These are phyloP conservation scores for Talaromyces sp. DNA, from an alignment of 2,329 filamentous ascomycete species.

Conservation along the genomic window DNA sequence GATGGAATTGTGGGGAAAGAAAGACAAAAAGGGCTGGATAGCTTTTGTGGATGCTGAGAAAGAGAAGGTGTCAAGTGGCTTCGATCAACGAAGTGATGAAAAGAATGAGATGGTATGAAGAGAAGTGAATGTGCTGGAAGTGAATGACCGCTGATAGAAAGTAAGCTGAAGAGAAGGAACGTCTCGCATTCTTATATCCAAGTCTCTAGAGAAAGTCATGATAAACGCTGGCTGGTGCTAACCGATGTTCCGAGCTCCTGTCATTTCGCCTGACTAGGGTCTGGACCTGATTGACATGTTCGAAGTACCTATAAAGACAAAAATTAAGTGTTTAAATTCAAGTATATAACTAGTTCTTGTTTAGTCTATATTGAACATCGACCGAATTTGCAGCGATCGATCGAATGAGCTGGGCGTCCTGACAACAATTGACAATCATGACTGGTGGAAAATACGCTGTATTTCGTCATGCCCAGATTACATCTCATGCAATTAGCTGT, in stretches of 20 bases:
- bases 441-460: slow-evolving; percentile 1
- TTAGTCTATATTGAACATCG: background rate
- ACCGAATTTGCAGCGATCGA: background rate
- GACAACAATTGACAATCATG: background rate
- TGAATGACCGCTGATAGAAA: background rate
- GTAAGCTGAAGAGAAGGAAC: background rate
- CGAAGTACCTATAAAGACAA: background rate
- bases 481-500: background rate
- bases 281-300: background rate
- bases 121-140: slow-evolving; percentile 1
- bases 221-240: background rate
- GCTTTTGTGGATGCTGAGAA: background rate
- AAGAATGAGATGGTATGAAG: background rate
- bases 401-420: background rate
- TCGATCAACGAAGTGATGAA: slow-evolving; percentile 4
- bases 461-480: background rate
- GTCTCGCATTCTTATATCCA: background rate
- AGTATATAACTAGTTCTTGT: background rate
- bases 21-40: background rate
- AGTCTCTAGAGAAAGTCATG: background rate
- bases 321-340: background rate
- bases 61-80: background rate
- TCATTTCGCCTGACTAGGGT: slow-evolving; percentile 1
- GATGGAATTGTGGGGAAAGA: background rate
- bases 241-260: slow-evolving; percentile 9